These are phyloP conservation scores for Acaromyces ingoldii DNA, from an alignment of 1,284 basidiomycete genomes.

Conservation along the genomic window DNA sequence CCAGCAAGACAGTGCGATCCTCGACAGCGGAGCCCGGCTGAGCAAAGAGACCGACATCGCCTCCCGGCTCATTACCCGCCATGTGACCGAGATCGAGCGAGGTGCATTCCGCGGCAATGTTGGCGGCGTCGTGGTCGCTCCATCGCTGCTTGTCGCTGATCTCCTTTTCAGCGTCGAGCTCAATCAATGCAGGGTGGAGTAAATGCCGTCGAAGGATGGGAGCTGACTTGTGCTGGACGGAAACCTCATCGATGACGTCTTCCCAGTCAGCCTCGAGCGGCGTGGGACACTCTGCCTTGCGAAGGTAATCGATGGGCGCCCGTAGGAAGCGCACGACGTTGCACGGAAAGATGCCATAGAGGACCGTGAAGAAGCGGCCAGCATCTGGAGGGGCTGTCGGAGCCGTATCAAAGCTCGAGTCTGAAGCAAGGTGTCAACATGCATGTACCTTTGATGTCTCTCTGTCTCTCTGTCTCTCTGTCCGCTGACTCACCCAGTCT, in stretches of 20 bases:
- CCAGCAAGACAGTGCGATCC: no score
- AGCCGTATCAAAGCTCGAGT: constrained; percentile 30
- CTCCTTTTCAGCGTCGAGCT: constrained; percentile 63
- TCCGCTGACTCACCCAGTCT: constrained; percentile 19
- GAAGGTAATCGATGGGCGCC: constrained; percentile 63
- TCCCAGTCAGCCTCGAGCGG: constrained; percentile 51
- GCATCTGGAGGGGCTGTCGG: constrained; percentile 37
- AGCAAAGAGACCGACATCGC: no score
- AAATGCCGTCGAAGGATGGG: constrained; percentile 66
- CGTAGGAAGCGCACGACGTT: constrained; percentile 72
- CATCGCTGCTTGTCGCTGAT: constrained; percentile 64
- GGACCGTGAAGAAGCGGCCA: constrained; percentile 60
- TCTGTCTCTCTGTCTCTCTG: no score
- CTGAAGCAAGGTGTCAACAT: constrained; percentile 3
- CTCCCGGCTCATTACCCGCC: no score
- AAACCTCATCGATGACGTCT: constrained; percentile 61
- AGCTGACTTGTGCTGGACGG: constrained; percentile 53
- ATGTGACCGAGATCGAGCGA: constrained; percentile 47
- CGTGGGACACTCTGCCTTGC: constrained; percentile 54
- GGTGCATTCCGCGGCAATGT: constrained; percentile 66
- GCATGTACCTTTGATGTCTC: no score
- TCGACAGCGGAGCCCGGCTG: no score
- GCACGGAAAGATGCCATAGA: constrained; percentile 83
- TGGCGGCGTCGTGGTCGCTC: constrained; percentile 63
- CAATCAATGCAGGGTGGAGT: constrained; percentile 68